Percentiles rank a stretch among this genome's conserved stretches.
Conservation (phyloP, 2,329 filamentous ascomycete species). For the Apiospora pterosperma region DNA sequence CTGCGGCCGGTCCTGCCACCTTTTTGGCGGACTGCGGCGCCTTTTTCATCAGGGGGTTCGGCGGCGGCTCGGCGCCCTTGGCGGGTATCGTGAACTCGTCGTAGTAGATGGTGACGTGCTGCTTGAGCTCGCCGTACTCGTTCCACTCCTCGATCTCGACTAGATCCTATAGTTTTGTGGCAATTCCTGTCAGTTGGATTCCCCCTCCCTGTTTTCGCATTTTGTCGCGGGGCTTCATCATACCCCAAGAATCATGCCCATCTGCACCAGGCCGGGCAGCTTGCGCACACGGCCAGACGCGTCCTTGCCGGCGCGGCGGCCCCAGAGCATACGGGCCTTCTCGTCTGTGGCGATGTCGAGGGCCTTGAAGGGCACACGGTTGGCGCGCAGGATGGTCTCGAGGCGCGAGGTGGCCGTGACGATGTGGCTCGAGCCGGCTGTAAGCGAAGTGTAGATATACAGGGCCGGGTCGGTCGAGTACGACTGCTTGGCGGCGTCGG, state of each 20-base stretch:
- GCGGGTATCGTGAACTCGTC: slow-evolving; percentile 58
- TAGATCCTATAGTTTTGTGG: slow-evolving; percentile 64
- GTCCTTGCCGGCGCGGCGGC: slow-evolving; percentile 74
- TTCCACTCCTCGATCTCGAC: slow-evolving; percentile 98
- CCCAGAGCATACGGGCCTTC: slow-evolving; percentile 84
- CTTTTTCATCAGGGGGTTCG: slow-evolving; percentile 37
- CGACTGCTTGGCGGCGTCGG: slow-evolving; percentile 20
- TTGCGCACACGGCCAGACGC: slow-evolving; percentile 62
- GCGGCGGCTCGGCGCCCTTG: slow-evolving; percentile 49
- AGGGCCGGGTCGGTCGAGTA: slow-evolving; percentile 66
- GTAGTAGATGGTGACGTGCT: slow-evolving; percentile 71
- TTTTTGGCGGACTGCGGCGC: slow-evolving; percentile 21
- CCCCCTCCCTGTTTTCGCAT: neutral
- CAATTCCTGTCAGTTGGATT: neutral
- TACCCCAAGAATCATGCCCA: slow-evolving; percentile 81
- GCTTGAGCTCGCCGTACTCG: slow-evolving; percentile 91
- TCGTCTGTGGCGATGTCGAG: slow-evolving; percentile 90
- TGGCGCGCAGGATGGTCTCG: slow-evolving; percentile 93
- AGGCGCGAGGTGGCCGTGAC: slow-evolving; percentile 93
- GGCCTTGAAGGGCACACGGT: slow-evolving; percentile 89
- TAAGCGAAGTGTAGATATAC: slow-evolving; percentile 95
- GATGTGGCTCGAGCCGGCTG: slow-evolving; percentile 92
- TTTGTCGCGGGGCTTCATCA: slow-evolving; percentile 28
- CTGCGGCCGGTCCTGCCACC: slow-evolving; percentile 15
- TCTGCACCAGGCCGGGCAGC: slow-evolving; percentile 84